Percentiles rank a stretch among this genome's conserved stretches.
phyloP scores from a whole-genome alignment of 768 basidiomycete genomes.

The Auricularia sp. region DNA sequence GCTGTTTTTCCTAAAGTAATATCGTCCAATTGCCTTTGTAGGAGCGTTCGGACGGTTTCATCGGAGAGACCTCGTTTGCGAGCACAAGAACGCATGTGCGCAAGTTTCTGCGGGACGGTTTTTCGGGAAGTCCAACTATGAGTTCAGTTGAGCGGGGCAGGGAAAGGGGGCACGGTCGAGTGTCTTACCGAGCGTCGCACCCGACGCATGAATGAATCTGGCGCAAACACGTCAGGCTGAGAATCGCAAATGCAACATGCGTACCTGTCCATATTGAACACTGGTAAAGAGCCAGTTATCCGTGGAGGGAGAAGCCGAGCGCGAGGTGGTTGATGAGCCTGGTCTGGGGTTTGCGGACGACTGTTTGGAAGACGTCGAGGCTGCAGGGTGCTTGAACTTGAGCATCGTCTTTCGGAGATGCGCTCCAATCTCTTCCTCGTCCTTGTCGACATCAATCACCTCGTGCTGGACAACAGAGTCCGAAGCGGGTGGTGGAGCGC shows the following conservation, averaged over 20 bases:
- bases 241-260: background rate
- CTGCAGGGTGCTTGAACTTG: background rate
- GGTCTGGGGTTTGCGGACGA: background rate
- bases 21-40: slow-evolving; percentile 39
- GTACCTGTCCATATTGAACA: background rate
- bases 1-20: slow-evolving; percentile 14
- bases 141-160: background rate
- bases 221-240: background rate
- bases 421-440: background rate
- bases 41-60: slow-evolving; percentile 44
- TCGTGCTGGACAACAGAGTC: background rate
- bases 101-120: slow-evolving; percentile 47
- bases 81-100: slow-evolving; percentile 60
- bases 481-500: background rate
- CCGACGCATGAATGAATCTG: slow-evolving; percentile 46
- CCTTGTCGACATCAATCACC: background rate
- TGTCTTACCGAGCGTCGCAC: slow-evolving; percentile 32
- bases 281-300: background rate
- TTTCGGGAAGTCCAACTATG: slow-evolving; percentile 61
- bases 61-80: slow-evolving; percentile 45
- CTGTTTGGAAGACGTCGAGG: background rate
- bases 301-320: background rate
- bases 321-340: background rate
- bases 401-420: background rate
- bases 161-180: background rate